Conservation (phyloP, 2,329 filamentous ascomycete genomes). For the Penicillium sp. region DNA sequence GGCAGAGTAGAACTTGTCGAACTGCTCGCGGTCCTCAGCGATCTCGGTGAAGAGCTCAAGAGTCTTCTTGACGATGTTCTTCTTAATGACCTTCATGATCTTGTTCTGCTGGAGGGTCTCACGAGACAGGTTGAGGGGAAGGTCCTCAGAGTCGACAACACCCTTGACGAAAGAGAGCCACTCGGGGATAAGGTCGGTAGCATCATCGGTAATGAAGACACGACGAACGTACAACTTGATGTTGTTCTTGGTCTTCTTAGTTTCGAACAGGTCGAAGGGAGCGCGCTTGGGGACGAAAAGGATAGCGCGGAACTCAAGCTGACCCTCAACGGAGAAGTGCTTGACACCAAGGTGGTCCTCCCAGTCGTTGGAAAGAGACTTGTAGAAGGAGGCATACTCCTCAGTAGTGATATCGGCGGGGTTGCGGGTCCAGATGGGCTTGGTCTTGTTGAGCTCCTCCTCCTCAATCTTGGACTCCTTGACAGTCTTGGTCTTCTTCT, state of each 20-base stretch:
- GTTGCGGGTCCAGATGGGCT: constrained; percentile 99
- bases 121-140: constrained; percentile 98
- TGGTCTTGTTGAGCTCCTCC: constrained; percentile 99
- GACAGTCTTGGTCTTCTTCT: constrained; percentile 99
- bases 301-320: constrained; percentile 99
- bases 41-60: constrained; percentile 99
- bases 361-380: constrained; percentile 99
- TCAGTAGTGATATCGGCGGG: constrained; percentile 90
- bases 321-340: constrained; percentile 99
- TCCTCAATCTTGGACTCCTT: constrained; percentile 99
- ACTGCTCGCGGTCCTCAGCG: constrained; percentile 98
- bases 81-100: constrained; percentile 99
- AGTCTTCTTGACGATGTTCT: constrained; percentile 99
- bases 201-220: constrained; percentile 99
- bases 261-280: constrained; percentile 99
- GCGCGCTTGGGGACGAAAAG: constrained; percentile 99
- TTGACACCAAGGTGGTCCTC: constrained; percentile 99
- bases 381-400: constrained; percentile 99
- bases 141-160: constrained; percentile 99
- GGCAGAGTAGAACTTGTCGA: constrained; percentile 99
- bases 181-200: constrained; percentile 97
- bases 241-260: constrained; percentile 99
- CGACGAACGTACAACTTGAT: constrained; percentile 99
- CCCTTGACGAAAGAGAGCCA: constrained; percentile 99
- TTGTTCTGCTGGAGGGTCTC: constrained; percentile 99